Percentiles rank a stretch among this genome's conserved stretches.
phyloP scores from a whole-genome alignment of 768 basidiomycete species.

The Amylocystis lapponica region DNA sequence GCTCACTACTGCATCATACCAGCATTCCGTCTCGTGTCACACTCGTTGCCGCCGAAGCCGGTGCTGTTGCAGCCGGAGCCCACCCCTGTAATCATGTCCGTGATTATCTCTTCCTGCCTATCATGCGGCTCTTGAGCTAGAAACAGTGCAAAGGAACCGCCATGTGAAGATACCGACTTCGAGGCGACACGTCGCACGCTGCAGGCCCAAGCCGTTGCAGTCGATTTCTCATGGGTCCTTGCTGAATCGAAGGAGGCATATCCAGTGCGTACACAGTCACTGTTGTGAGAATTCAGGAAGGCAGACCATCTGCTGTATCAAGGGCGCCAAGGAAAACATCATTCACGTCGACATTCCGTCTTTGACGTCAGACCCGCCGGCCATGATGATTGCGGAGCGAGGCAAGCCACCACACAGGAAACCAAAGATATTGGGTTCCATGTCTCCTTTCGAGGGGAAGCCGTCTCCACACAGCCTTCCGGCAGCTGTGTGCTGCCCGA shows the following conservation, averaged over 20 bases:
- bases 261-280: slow-evolving; percentile 13
- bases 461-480: slow-evolving; percentile 18
- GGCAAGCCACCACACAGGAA: not conserved
- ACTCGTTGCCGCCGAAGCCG: slow-evolving; percentile 10
- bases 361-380: not conserved
- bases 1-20: too few relatives aligned
- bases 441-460: slow-evolving; percentile 4
- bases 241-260: slow-evolving; percentile 15
- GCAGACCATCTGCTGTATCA: not conserved
- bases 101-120: slow-evolving; percentile 1
- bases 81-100: slow-evolving; percentile 13
- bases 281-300: not conserved
- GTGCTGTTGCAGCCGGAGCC: slow-evolving; percentile 16
- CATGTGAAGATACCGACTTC: slow-evolving; percentile 23
- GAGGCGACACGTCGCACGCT: slow-evolving; percentile 20
- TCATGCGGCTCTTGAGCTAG: not conserved
- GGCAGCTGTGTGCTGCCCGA: slow-evolving; percentile 11
- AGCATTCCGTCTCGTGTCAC: slow-evolving; percentile 23
- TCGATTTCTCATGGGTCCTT: slow-evolving; percentile 23
- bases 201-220: slow-evolving; percentile 23
- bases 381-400: not conserved
- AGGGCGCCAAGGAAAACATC: not conserved
- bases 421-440: not conserved
- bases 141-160: slow-evolving; percentile 21
- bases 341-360: too few relatives aligned